Evolutionary conservation across 257 asterid species (phyloP), one percentile per base, ranked within the genome.

Genomic region (Solanum medicagineum): DNA sequence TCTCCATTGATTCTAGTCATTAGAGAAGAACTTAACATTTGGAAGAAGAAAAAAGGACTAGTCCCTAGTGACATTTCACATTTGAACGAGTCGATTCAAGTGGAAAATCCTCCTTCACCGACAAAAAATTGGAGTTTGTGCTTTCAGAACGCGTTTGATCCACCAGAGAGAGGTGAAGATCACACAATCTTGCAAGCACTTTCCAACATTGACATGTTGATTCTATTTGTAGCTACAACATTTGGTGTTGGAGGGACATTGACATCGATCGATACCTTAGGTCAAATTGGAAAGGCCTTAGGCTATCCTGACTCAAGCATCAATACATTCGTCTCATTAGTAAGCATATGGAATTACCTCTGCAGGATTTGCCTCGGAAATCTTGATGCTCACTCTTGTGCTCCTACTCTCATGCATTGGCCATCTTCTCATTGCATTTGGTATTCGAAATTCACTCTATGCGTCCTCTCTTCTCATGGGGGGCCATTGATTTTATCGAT

Each of bases 301-400:
- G 94, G 88, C 51, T 92, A 93, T 59, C 92, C 92, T 1, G 59
- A 24, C 9, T 84, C 85, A 16, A 91, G 91, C 90, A 85, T 90
- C 51, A 83, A 88, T 7, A 91, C 93, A 1, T 92, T 91, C 13
- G 90, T 93, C 3, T 93, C 96, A 10, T 88, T 92, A 4, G 94
- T 93, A 19, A 92, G 94, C 93, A 90, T 89, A 77, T 93, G 96
- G 96, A 89, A 89, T 81, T 93, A 91, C 59, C 87, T 91, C 1
- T 94, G 96, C 92, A 0, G 93, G 96, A 1, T 93, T 88, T 40
- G 65, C 85, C 70, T 93, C 96, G 0, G 94, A 93, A 82, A 73
- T 87, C 57, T 53, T 92, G 32, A 86, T 89, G 91, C 91, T 91
- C 11, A 88, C 93, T 0, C 5, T 87, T 9, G 89, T 88, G 0